Conservation (phyloP, 768 basidiomycete genomes). For the Mycena maculata region DNA sequence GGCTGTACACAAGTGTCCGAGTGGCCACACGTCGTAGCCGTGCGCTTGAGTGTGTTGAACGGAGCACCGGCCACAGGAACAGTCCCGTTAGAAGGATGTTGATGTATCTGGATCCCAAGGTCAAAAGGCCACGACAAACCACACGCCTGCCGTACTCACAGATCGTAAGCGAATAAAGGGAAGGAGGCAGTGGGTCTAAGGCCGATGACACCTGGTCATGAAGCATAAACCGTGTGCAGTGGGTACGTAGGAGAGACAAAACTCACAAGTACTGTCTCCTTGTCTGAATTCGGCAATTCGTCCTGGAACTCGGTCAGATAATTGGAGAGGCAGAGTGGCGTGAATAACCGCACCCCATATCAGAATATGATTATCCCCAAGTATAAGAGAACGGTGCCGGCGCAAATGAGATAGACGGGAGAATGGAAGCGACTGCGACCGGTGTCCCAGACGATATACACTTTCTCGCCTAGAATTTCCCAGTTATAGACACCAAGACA, state of each 20-base stretch:
- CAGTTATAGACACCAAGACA: neutral
- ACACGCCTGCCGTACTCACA: slow-evolving; percentile 47
- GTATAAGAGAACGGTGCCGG: slow-evolving; percentile 51
- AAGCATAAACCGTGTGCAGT: neutral
- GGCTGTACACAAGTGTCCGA: slow-evolving; percentile 55
- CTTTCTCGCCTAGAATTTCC: slow-evolving; percentile 55
- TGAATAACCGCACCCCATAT: slow-evolving; percentile 46
- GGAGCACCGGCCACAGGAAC: slow-evolving; percentile 60
- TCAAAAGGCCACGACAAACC: neutral
- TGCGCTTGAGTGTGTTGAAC: slow-evolving; percentile 46
- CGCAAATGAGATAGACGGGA: slow-evolving; percentile 55
- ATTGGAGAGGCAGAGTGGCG: neutral
- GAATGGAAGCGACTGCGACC: slow-evolving; percentile 50
- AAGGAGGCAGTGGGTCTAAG: slow-evolving; percentile 56
- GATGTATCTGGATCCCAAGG: slow-evolving; percentile 39
- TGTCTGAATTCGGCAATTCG: slow-evolving; percentile 49
- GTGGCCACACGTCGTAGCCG: slow-evolving; percentile 52
- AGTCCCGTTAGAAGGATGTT: slow-evolving; percentile 54
- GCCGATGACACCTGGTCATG: slow-evolving; percentile 53
- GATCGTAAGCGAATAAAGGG: slow-evolving; percentile 58
- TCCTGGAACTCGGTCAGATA: slow-evolving; percentile 37
- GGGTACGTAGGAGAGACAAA: neutral
- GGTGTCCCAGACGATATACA: slow-evolving; percentile 58
- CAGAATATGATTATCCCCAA: slow-evolving; percentile 52
- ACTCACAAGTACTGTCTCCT: slow-evolving; percentile 50